Percentiles rank a stretch among this genome's conserved stretches.
These are phyloP conservation scores for Nadsonia fulvescens DNA, from an alignment of 805 yeast species.

Conservation along the genomic window DNA sequence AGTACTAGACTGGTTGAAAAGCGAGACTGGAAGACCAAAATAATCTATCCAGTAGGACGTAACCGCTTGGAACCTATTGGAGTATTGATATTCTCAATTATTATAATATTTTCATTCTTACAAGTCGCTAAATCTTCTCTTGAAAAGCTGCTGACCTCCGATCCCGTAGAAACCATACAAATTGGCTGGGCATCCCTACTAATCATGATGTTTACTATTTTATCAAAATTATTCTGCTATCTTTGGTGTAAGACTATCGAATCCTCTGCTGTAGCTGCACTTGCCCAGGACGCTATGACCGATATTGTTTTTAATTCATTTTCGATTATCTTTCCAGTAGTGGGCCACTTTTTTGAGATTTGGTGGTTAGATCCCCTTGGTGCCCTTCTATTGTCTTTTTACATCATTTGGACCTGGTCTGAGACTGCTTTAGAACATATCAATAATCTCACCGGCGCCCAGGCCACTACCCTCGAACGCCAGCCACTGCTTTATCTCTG, in stretches of 20 bases:
- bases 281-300: conserved; percentile 68
- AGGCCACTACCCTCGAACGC: conserved; percentile 42
- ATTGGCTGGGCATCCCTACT: conserved; percentile 32
- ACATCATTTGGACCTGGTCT: conserved; percentile 49
- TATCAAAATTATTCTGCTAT: conserved; percentile 43
- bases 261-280: conserved; percentile 56
- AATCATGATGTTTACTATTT: conserved; percentile 48
- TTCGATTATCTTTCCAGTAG: conserved; percentile 50
- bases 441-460: conserved; percentile 56
- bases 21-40: conserved; percentile 27
- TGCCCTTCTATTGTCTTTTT: conserved; percentile 43
- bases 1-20: conserved; percentile 28
- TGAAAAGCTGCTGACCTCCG: conserved; percentile 27
- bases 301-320: conserved; percentile 58
- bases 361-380: conserved; percentile 72
- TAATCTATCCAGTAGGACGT: conserved; percentile 46
- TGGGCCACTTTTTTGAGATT: conserved; percentile 31
- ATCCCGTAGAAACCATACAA: conserved; percentile 20
- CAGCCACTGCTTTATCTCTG: conserved; percentile 53
- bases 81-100: conserved; percentile 50
- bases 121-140: conserved; percentile 55
- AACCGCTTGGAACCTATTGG: conserved; percentile 64
- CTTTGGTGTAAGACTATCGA: conserved; percentile 40
- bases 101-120: conserved; percentile 51
- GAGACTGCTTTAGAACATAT: conserved; percentile 52